These are phyloP conservation scores for Toxicodendron radicans DNA, from an alignment of 345 rosid species.

Conservation along the genomic window DNA sequence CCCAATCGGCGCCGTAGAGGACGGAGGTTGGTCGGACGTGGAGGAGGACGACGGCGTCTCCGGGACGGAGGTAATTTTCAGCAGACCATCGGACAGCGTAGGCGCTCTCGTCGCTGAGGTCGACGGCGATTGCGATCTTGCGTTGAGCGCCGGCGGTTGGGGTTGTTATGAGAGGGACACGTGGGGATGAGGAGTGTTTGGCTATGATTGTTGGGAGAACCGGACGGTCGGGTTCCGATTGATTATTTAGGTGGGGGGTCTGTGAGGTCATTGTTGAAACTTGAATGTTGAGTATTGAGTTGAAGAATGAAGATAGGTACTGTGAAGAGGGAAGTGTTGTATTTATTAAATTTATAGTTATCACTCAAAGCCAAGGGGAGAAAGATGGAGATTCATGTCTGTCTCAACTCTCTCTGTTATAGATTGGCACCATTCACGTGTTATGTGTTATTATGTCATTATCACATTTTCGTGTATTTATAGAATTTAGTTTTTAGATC, in stretches of 20 bases:
- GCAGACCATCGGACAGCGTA: conserved; percentile 68
- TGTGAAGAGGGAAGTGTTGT: no score
- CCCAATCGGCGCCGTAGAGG: conserved; percentile 81
- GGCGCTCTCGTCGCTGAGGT: conserved; percentile 70
- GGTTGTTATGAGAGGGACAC: conserved; percentile 24
- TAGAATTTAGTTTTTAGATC: no score
- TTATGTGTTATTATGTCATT: not conserved
- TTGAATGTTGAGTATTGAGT: conserved; percentile 6
- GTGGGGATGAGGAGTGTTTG: conserved; percentile 32
- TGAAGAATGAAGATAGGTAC: not conserved
- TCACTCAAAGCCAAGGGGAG: no score
- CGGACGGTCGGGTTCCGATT: conserved; percentile 21
- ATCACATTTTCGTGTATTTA: no score
- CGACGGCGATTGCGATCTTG: conserved; percentile 65
- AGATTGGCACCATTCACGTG: not conserved
- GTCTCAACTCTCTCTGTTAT: no score
- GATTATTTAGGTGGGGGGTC: not conserved
- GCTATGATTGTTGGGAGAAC: conserved; percentile 24
- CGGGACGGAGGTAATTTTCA: conserved; percentile 64
- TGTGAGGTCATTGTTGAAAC: conserved; percentile 13
- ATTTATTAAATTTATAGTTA: no score
- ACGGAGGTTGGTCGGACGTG: conserved; percentile 61
- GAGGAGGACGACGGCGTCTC: conserved; percentile 59
- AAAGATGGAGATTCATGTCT: no score
- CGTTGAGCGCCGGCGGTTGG: conserved; percentile 49